Percentiles rank a stretch among this genome's conserved stretches.
Evolutionary conservation across 78 protist genomes (phyloP).

Genomic region (Dictyostelium purpureum): DNA sequence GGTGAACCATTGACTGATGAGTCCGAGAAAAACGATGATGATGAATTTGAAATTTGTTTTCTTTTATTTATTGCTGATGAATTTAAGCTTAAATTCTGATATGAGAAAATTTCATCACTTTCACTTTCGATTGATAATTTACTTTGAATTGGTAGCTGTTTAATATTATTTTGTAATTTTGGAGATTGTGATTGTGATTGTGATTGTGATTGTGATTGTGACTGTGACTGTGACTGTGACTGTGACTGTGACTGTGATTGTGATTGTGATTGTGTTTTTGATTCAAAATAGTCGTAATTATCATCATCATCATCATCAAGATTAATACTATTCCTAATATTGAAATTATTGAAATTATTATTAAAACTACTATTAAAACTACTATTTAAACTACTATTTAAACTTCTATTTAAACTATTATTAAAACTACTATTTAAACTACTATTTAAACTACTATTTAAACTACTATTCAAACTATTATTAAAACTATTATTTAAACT

Average conservation of each 20-base stretch:
- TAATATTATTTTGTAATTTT: too few species aligned
- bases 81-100: neutral
- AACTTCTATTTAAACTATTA: too few species aligned
- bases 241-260: neutral
- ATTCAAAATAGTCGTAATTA: neutral
- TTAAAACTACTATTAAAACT: neutral
- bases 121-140: neutral
- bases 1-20: too few species aligned
- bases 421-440: too few species aligned
- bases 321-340: neutral
- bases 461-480: too few species aligned
- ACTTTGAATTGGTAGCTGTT: neutral
- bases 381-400: too few species aligned
- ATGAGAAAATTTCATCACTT: neutral
- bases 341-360: neutral
- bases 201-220: neutral
- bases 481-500: too few species aligned
- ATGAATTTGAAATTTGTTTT: neutral
- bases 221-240: neutral
- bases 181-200: neutral
- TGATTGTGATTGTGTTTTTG: neutral
- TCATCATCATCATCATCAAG: neutral
- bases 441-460: too few species aligned
- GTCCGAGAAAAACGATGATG: too few species aligned
- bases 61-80: neutral